Conservation (phyloP, 768 basidiomycete species). For the Trametopsis cervina region DNA sequence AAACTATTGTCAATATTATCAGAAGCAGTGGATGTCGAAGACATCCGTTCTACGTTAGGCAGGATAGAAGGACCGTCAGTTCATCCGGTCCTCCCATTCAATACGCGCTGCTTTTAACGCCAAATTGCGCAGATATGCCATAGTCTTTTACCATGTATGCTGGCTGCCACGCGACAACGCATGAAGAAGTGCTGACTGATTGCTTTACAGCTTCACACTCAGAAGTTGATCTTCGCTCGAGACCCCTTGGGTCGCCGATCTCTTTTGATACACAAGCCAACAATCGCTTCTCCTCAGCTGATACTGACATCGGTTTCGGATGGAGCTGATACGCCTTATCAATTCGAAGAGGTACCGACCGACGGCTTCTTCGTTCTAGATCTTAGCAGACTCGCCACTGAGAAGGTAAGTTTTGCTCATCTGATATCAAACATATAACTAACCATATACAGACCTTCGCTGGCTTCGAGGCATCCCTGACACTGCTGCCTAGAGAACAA, state of each 20-base stretch:
- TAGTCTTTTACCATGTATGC: constrained; percentile 70
- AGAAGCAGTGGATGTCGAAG: constrained; percentile 22
- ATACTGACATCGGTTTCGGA: constrained; percentile 61
- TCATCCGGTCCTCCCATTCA: neutral
- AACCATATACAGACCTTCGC: neutral
- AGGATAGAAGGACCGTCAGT: constrained; percentile 79
- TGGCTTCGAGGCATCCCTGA: neutral
- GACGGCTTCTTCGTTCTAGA: constrained; percentile 50
- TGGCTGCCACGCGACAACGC: no score
- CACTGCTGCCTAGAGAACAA: neutral
- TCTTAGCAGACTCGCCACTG: constrained; percentile 23
- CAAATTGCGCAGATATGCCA: constrained; percentile 54
- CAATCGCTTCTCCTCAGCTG: constrained; percentile 39
- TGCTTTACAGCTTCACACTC: constrained; percentile 30
- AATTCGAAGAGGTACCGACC: constrained; percentile 59
- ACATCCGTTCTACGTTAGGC: constrained; percentile 47
- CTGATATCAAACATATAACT: neutral
- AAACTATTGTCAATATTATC: constrained; percentile 36
- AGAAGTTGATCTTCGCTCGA: constrained; percentile 60
- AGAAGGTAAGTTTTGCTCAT: constrained; percentile 7
- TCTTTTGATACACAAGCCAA: constrained; percentile 64
- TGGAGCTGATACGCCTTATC: constrained; percentile 37
- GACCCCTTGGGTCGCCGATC: constrained; percentile 86
- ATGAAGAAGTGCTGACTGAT: constrained; percentile 1
- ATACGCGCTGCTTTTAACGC: neutral